Evolutionary conservation across 768 basidiomycete genomes (phyloP), one percentile per base, ranked within the genome.

Genomic region (Pisolithus albus): DNA sequence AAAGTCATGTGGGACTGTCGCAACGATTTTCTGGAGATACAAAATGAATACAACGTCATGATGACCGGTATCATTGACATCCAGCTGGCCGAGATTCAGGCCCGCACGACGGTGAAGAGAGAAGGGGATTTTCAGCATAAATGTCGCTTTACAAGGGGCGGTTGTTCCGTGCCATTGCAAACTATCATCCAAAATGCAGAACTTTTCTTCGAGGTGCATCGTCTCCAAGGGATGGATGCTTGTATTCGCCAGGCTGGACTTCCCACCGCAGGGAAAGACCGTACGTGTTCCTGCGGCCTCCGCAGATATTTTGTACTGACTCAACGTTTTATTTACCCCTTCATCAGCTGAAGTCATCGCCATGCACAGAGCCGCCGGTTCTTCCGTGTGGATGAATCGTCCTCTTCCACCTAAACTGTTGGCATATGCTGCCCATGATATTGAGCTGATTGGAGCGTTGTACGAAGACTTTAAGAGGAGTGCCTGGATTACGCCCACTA

Each of bases 1-100:
- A 75, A 75, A 56, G 53, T 75, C 52, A 68, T 72, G 54, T 75
- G 70, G 67, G 74, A 75, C 54, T 73, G 72, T 13, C 64, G 73
- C 1, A 68, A 67, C 57, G 74, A 75, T 56, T 72, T 59, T 56
- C 57, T 67, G 26, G 73, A 75, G 51, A 59, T 75, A 3, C 56
- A 26, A 7, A 47, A 61, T 18, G 45, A 54, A 0, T 70, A 69
- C 28, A 61, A 63, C 1, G 58, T 71, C 21, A 24, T 44, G 0
- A 53, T 75, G 19, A 54, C 59, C 10, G 62, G 64, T 16, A 64
- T 75, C 11, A 52, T 75, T 9, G 74, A 75, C 52, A 62, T 75
- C 26, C 73, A 75, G 51, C 61, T 75, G 13, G 74, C 65, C 3
- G 74, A 74, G 52, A 63, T 73, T 48, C 49, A 56, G 24, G 67